Conservation (phyloP, 495 filamentous ascomycete genomes). For the Cairneyella variabilis region DNA sequence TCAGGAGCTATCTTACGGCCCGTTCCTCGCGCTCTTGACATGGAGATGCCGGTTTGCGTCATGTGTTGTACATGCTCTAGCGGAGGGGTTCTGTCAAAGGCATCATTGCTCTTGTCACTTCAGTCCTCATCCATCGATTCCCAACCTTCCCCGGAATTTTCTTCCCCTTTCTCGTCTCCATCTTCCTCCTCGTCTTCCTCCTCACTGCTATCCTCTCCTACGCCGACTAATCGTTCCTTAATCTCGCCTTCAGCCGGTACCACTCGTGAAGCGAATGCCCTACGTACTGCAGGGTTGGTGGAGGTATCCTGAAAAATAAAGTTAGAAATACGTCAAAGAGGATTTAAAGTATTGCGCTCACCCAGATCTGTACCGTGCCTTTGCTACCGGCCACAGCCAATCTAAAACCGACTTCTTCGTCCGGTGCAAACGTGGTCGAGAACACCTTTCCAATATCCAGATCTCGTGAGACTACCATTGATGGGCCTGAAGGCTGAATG, state of each 20-base stretch:
- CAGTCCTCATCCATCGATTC: slow-evolving; percentile 92
- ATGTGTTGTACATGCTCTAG: too few species aligned
- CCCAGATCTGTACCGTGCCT: slow-evolving; percentile 87
- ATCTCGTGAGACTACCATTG: slow-evolving; percentile 87
- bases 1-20: too few species aligned
- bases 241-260: slow-evolving; percentile 56
- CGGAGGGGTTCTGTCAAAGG: too few species aligned
- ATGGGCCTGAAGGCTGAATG: slow-evolving; percentile 69
- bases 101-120: too few species aligned
- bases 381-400: slow-evolving; percentile 94
- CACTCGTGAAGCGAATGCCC: slow-evolving; percentile 75
- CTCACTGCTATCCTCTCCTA: slow-evolving; percentile 58
- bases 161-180: slow-evolving; percentile 49
- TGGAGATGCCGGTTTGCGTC: too few species aligned
- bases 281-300: slow-evolving; percentile 86
- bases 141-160: slow-evolving; percentile 60
- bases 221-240: slow-evolving; percentile 71
- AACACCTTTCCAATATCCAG: slow-evolving; percentile 94
- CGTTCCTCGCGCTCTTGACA: too few species aligned
- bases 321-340: neutral
- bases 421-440: slow-evolving; percentile 82
- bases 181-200: slow-evolving; percentile 55
- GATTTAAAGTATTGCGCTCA: slow-evolving; percentile 7
- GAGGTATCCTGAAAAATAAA: slow-evolving; percentile 61
- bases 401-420: slow-evolving; percentile 83